A percentile compares a stretch with the other conserved stretches of the same genome.
Conservation (phyloP, 2,329 filamentous ascomycete species). For the Penicillium capsulatum region DNA sequence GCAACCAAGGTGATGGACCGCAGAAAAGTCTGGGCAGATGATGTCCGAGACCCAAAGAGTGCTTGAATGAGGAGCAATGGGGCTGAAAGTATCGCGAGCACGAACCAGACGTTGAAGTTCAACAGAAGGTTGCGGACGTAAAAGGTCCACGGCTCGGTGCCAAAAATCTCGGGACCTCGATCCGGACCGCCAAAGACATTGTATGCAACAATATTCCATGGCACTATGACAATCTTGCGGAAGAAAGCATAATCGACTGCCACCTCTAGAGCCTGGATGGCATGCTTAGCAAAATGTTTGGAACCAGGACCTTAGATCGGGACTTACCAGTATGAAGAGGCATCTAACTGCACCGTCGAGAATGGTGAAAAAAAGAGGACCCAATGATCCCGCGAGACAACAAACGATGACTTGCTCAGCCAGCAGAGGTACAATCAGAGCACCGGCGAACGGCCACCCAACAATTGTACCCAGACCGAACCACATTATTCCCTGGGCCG, state of each 20-base stretch:
- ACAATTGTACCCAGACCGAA: constrained; percentile 80
- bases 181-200: constrained; percentile 81
- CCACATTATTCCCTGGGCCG: constrained; percentile 80
- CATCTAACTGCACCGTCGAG: constrained; percentile 64
- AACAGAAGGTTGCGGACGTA: constrained; percentile 86
- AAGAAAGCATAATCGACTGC: constrained; percentile 80
- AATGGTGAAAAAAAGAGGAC: constrained; percentile 58
- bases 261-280: constrained; percentile 60
- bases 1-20: constrained; percentile 72
- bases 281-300: constrained; percentile 24
- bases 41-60: constrained; percentile 55
- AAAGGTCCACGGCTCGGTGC: constrained; percentile 94
- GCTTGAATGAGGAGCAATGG: constrained; percentile 75
- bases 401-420: constrained; percentile 66
- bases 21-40: constrained; percentile 65
- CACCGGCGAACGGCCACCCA: constrained; percentile 91
- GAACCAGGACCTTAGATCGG: not conserved
- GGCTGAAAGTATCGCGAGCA: constrained; percentile 68
- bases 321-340: constrained; percentile 63
- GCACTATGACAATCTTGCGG: constrained; percentile 68
- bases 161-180: constrained; percentile 83
- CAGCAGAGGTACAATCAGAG: constrained; percentile 74
- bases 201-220: constrained; percentile 92
- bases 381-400: constrained; percentile 52
- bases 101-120: constrained; percentile 95